phyloP scores from a whole-genome alignment of 1,284 basidiomycete species.

The Ceratobasidium sp. region DNA sequence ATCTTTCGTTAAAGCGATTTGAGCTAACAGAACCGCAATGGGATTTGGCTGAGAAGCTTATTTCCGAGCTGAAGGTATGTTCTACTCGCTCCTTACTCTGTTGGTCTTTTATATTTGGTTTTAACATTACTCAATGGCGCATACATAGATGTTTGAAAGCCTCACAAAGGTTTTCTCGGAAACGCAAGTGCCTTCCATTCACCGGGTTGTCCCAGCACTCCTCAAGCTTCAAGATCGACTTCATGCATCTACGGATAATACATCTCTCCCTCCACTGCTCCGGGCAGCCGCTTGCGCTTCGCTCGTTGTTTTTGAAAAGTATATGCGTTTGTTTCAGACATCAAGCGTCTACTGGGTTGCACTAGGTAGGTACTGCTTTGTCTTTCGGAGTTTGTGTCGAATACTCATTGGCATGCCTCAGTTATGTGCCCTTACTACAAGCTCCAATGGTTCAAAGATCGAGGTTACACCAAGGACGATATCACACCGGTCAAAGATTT shows the following conservation, averaged over 20 bases:
- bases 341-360: slow-evolving; percentile 17
- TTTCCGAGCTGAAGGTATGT: slow-evolving; percentile 1
- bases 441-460: not conserved
- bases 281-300: not conserved
- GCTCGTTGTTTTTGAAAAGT: slow-evolving; percentile 10
- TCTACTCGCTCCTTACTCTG: not conserved
- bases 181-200: not conserved
- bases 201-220: slow-evolving; percentile 9
- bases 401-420: not conserved
- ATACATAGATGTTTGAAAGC: no score
- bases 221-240: not conserved
- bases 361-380: not conserved
- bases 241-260: slow-evolving; percentile 3
- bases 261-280: not conserved
- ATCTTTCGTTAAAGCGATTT: not conserved
- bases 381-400: not conserved
- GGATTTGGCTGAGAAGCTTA: slow-evolving; percentile 1
- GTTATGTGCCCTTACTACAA: not conserved
- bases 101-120: not conserved
- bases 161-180: not conserved
- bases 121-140: no score
- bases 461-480: not conserved
- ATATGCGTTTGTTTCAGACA: not conserved
- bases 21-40: not conserved
- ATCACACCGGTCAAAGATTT: not conserved